These are phyloP conservation scores for Trichosporon ovoides DNA, from an alignment of 1,284 basidiomycete species.

Conservation along the genomic window DNA sequence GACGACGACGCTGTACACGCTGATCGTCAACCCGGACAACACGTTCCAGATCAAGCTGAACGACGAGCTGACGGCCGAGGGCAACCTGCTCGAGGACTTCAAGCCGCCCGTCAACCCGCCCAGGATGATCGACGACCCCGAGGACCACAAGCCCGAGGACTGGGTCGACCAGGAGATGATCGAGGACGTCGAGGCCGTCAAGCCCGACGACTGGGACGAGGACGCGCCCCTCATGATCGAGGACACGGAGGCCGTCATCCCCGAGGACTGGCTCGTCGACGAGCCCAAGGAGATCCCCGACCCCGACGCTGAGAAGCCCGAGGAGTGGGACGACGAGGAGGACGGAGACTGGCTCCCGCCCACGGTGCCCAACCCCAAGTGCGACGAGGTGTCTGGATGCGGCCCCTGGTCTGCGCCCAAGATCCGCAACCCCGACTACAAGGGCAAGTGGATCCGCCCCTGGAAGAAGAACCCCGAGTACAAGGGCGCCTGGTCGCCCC, in stretches of 20 bases:
- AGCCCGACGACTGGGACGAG: conserved; percentile 96
- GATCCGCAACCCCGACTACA: conserved; percentile 87
- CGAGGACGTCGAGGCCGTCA: conserved; percentile 74
- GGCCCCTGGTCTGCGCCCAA: conserved; percentile 83
- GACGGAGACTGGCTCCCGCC: conserved; percentile 98
- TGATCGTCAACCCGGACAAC: conserved; percentile 88
- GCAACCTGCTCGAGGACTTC: conserved; percentile 89
- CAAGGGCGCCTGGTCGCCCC: conserved; percentile 92
- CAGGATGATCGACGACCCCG: conserved; percentile 84
- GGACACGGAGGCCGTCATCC: conserved; percentile 82
- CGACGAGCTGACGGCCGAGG: conserved; percentile 71
- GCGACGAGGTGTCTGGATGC: conserved; percentile 83
- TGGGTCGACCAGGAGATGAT: conserved; percentile 93
- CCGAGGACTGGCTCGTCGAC: conserved; percentile 91
- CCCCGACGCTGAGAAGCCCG: conserved; percentile 92
- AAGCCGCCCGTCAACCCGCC: conserved; percentile 89
- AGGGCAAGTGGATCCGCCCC: conserved; percentile 93
- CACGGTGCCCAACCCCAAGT: conserved; percentile 80
- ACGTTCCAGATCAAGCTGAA: conserved; percentile 92
- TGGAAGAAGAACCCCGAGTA: conserved; percentile 94
- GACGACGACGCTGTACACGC: conserved; percentile 84
- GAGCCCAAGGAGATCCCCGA: conserved; percentile 79
- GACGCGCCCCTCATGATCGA: conserved; percentile 82
- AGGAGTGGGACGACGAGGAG: conserved; percentile 99
- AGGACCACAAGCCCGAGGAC: conserved; percentile 81